A percentile compares a stretch with the other conserved stretches of the same genome.
phyloP scores from a whole-genome alignment of 2,329 filamentous ascomycete species.

The Microascus cirrosus region DNA sequence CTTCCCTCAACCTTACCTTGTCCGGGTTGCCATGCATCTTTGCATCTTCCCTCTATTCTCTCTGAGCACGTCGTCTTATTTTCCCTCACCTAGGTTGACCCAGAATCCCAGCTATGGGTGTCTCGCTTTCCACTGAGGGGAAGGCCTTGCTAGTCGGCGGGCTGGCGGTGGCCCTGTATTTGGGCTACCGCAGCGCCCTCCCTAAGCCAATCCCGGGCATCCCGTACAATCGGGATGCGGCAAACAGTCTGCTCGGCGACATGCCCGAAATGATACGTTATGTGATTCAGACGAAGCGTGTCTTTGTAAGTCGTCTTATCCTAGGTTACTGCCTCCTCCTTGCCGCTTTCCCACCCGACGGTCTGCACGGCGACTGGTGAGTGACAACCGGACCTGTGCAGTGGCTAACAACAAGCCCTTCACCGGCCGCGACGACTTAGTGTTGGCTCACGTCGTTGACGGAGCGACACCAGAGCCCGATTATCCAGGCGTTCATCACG shows the following conservation, averaged over 20 bases:
- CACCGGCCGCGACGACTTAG: slow-evolving; percentile 5
- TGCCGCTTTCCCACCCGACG: neutral
- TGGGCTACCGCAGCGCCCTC: slow-evolving; percentile 22
- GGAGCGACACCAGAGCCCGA: slow-evolving; percentile 20
- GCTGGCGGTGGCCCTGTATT: neutral
- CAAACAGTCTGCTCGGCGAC: slow-evolving; percentile 26
- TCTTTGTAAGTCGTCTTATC: neutral
- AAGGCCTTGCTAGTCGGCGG: neutral
- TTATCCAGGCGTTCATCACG: slow-evolving; percentile 34
- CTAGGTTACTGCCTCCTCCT: slow-evolving; percentile 5
- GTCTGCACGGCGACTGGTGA: neutral
- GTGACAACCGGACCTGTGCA: neutral
- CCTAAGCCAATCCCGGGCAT: slow-evolving; percentile 33
- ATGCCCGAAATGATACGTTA: neutral
- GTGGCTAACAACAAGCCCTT: neutral
- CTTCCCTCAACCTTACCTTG: neutral
- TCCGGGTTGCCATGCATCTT: neutral
- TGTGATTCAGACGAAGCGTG: neutral
- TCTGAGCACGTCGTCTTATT: neutral
- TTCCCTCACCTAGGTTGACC: neutral
- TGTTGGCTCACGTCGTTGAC: slow-evolving; percentile 17
- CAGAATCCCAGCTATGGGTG: neutral
- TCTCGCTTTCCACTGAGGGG: neutral
- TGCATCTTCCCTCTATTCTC: neutral
- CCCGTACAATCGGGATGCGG: slow-evolving; percentile 27